Percentiles rank a stretch among this genome's conserved stretches.
These are phyloP conservation scores for Setomelanomma holmii DNA, from an alignment of 2,329 filamentous ascomycete species.

Conservation along the genomic window DNA sequence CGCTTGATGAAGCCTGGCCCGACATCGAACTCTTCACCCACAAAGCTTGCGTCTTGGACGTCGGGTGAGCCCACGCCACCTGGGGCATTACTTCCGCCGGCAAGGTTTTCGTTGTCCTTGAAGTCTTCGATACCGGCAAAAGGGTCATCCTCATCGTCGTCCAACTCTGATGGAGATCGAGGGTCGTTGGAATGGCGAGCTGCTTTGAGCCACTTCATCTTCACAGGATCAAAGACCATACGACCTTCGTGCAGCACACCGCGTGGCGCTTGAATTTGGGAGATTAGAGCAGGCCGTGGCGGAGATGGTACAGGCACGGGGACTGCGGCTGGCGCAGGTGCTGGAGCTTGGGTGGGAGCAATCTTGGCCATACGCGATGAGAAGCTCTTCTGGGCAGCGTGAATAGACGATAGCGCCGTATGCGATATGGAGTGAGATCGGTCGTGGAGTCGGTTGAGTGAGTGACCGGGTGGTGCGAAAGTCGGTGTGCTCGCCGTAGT, in stretches of 20 bases:
- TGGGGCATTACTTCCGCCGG: constrained; percentile 31
- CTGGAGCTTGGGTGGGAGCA: constrained; percentile 14
- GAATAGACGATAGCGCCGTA: constrained; percentile 49
- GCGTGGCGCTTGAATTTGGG: constrained; percentile 80
- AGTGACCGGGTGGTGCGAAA: constrained; percentile 43
- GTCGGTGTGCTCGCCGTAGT: constrained; percentile 50
- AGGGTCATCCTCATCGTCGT: constrained; percentile 91
- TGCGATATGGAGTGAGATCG: constrained; percentile 49
- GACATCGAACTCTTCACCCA: constrained; percentile 97
- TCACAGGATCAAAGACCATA: constrained; percentile 97
- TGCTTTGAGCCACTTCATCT: constrained; percentile 97
- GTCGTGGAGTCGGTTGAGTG: constrained; percentile 40
- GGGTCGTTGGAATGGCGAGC: constrained; percentile 43
- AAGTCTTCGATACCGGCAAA: constrained; percentile 96
- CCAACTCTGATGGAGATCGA: constrained; percentile 61
- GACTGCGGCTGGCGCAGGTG: constrained; percentile 51
- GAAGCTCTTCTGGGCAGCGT: constrained; percentile 51
- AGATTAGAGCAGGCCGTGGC: constrained; percentile 79
- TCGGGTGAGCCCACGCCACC: constrained; percentile 26
- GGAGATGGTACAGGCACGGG: constrained; percentile 58
- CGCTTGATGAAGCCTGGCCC: constrained; percentile 90
- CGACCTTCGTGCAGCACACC: constrained; percentile 94
- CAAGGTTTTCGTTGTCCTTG: constrained; percentile 65
- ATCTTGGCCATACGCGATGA: constrained; percentile 43
- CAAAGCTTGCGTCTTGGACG: constrained; percentile 52